Evolutionary conservation across 2,329 filamentous ascomycete species (phyloP).

Genomic region (Conoideocrella luteorostrata): DNA sequence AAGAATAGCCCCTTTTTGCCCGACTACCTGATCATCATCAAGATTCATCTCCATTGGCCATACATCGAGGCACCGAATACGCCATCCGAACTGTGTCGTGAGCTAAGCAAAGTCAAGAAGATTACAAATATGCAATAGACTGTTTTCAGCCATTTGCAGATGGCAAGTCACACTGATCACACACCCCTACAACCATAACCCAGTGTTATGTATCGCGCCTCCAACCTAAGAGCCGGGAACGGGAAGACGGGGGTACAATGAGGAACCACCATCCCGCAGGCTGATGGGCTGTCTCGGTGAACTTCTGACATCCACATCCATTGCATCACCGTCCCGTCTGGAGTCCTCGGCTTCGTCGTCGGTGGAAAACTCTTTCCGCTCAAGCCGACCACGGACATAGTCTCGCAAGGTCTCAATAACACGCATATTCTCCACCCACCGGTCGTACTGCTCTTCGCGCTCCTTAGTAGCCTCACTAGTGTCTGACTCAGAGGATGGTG

Average conservation of each 20-base stretch:
- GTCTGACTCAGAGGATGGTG: constrained; percentile 51
- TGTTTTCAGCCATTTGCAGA: constrained; percentile 1
- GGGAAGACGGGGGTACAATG: constrained; percentile 35
- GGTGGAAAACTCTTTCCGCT: constrained; percentile 45
- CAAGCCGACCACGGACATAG: constrained; percentile 51
- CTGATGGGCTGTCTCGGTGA: constrained; percentile 17
- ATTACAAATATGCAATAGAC: background rate
- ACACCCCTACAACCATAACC: background rate
- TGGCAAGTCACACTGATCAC: background rate
- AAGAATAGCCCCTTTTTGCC: background rate
- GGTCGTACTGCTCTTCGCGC: constrained; percentile 56
- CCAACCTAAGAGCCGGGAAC: constrained; percentile 18
- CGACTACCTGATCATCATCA: background rate
- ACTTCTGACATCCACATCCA: constrained; percentile 31
- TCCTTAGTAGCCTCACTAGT: constrained; percentile 44
- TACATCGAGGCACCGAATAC: background rate
- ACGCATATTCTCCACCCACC: constrained; percentile 61
- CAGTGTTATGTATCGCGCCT: background rate
- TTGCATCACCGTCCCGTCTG: constrained; percentile 22
- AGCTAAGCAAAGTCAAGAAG: background rate
- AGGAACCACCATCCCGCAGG: constrained; percentile 24
- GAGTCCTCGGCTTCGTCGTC: constrained; percentile 20
- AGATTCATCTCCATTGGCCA: background rate
- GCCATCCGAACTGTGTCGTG: background rate
- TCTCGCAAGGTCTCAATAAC: constrained; percentile 56